Conservation (phyloP, 768 basidiomycete genomes). For the Lyophyllum decastes region DNA sequence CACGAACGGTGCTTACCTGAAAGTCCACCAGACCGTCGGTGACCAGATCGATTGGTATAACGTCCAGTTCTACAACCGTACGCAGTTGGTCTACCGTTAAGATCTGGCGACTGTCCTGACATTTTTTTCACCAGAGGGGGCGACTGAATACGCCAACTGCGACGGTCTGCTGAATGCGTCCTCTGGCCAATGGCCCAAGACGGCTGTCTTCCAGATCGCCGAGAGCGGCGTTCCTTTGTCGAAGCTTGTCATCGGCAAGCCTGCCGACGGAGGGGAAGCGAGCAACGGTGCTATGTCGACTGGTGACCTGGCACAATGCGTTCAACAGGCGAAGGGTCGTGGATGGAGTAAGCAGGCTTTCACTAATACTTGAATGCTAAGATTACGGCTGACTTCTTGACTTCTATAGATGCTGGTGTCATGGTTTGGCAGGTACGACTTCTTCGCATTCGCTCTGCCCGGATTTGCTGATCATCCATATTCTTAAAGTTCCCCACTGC, state of each 20-base stretch:
- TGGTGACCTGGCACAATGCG: conserved; percentile 49
- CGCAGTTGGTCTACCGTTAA: background rate
- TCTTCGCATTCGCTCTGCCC: background rate
- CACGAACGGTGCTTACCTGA: conserved; percentile 48
- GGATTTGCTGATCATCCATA: background rate
- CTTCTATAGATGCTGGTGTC: conserved; percentile 26
- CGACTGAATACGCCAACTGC: conserved; percentile 55
- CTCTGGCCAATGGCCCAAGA: conserved; percentile 52
- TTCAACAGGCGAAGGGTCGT: conserved; percentile 45
- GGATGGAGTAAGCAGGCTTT: conserved; percentile 55
- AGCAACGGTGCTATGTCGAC: conserved; percentile 54
- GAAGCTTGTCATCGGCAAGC: conserved; percentile 72
- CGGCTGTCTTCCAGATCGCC: conserved; percentile 51
- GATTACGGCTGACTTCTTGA: background rate
- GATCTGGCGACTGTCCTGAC: background rate
- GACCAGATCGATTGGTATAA: conserved; percentile 65
- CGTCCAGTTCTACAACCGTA: conserved; percentile 37
- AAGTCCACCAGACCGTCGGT: conserved; percentile 52
- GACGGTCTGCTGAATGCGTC: conserved; percentile 49
- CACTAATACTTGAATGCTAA: background rate
- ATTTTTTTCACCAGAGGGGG: conserved; percentile 40
- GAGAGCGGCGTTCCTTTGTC: conserved; percentile 46
- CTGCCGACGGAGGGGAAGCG: conserved; percentile 42
- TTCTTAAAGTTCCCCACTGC: conserved; percentile 38
- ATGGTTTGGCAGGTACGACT: conserved; percentile 30